phyloP scores from a whole-genome alignment of 192 early-diverging fungal genomes.

The Allomyces arbusculus region DNA sequence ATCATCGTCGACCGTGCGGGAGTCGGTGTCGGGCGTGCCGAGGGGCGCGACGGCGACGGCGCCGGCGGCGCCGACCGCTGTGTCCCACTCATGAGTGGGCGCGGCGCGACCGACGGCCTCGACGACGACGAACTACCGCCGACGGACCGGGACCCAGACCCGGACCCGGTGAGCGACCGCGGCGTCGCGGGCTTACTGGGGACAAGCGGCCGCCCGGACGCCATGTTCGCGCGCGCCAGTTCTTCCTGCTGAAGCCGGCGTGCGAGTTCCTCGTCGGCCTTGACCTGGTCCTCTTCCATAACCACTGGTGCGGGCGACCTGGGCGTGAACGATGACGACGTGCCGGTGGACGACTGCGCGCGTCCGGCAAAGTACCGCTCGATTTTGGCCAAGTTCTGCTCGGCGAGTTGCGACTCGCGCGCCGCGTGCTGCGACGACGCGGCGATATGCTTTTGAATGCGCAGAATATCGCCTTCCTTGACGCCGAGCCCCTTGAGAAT shows the following conservation, averaged over 20 bases:
- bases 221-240: background rate
- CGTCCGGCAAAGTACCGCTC: background rate
- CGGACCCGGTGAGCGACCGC: too few species aligned
- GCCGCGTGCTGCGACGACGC: background rate
- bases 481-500: constrained; percentile 58
- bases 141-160: too few species aligned
- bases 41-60: background rate
- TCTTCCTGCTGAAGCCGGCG: background rate
- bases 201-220: background rate
- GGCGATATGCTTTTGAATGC: constrained; percentile 43
- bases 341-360: background rate
- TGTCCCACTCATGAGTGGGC: background rate
- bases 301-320: background rate
- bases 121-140: too few species aligned
- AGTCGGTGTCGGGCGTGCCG: background rate
- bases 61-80: background rate
- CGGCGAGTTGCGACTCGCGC: background rate
- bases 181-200: too few species aligned
- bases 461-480: constrained; percentile 63
- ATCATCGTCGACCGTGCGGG: background rate
- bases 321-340: background rate
- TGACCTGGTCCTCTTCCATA: background rate
- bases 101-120: too few species aligned
- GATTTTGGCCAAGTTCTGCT: background rate
- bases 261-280: background rate